phyloP scores from a whole-genome alignment of 495 filamentous ascomycete genomes.

The Hypoxylon trugodes region DNA sequence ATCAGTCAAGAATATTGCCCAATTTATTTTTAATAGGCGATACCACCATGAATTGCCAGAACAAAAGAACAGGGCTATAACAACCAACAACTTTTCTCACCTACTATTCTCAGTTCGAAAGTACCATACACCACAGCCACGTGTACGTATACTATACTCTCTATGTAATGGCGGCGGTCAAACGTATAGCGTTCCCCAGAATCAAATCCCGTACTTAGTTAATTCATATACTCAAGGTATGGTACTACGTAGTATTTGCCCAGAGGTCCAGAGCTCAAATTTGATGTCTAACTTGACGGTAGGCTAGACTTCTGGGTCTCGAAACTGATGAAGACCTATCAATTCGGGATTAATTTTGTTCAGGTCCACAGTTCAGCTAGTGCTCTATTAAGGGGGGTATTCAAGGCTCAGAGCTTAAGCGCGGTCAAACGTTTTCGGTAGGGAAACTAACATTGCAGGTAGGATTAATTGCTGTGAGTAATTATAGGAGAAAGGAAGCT shows the following conservation, averaged over 20 bases:
- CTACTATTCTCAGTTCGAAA: neutral
- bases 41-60: neutral
- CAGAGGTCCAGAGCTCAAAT: constrained; percentile 2
- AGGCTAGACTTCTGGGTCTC: constrained; percentile 18
- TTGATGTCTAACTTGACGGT: constrained; percentile 10
- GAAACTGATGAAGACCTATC: constrained; percentile 15
- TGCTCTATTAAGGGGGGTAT: constrained; percentile 35
- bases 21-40: constrained; percentile 1
- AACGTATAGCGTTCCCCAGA: no score
- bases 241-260: constrained; percentile 15
- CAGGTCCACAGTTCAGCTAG: constrained; percentile 34
- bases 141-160: no score
- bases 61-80: constrained; percentile 5
- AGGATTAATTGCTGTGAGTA: constrained; percentile 18
- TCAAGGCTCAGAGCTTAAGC: constrained; percentile 21
- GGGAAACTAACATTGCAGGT: constrained; percentile 4
- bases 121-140: no score
- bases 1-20: constrained; percentile 28
- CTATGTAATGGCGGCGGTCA: no score
- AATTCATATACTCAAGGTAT: neutral
- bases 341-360: constrained; percentile 28
- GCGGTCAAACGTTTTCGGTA: constrained; percentile 7
- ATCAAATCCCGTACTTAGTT: neutral
- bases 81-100: neutral
- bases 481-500: constrained; percentile 13